Evolutionary conservation across 352 stramenopile species (phyloP).

Genomic region (Globisporangium sylvaticum): DNA sequence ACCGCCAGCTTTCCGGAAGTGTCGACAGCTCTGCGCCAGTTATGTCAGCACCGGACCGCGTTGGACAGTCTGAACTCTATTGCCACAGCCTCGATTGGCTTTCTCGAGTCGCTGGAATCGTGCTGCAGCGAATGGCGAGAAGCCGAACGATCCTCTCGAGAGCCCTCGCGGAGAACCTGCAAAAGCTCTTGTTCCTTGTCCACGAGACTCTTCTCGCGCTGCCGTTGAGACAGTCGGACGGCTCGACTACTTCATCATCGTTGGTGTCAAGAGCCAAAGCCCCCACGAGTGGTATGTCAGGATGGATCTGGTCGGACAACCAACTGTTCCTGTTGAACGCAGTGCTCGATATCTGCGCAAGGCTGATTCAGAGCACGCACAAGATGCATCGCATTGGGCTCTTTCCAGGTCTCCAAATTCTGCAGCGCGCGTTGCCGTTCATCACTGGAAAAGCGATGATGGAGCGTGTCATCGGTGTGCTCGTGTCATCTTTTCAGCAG

Average conservation of each 20-base stretch:
- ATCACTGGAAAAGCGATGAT: conserved; percentile 35
- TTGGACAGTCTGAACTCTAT: conserved; percentile 35
- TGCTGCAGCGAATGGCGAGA: conserved; percentile 73
- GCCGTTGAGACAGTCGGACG: conserved; percentile 21
- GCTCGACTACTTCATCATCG: not conserved
- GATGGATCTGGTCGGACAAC: conserved; percentile 44
- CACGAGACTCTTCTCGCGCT: conserved; percentile 55
- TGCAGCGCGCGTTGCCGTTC: conserved; percentile 56
- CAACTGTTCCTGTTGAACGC: conserved; percentile 71
- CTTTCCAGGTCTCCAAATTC: conserved; percentile 60
- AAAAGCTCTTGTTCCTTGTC: conserved; percentile 64
- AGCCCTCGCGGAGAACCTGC: conserved; percentile 70
- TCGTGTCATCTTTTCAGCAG: conserved; percentile 74
- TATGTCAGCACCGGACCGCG: conserved; percentile 14
- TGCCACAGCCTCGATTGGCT: conserved; percentile 60
- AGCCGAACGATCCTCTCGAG: conserved; percentile 73
- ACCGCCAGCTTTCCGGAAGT: conserved; percentile 5
- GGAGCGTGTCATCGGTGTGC: conserved; percentile 45
- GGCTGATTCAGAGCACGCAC: conserved; percentile 73
- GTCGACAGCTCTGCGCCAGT: conserved; percentile 1
- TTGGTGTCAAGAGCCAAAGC: not conserved
- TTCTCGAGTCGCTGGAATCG: conserved; percentile 55
- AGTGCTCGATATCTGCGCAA: conserved; percentile 67
- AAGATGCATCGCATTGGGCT: conserved; percentile 71
- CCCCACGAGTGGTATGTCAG: conserved; percentile 13